phyloP scores from a whole-genome alignment of 176 grass and related monocot species.

The Guadua angustifolia region DNA sequence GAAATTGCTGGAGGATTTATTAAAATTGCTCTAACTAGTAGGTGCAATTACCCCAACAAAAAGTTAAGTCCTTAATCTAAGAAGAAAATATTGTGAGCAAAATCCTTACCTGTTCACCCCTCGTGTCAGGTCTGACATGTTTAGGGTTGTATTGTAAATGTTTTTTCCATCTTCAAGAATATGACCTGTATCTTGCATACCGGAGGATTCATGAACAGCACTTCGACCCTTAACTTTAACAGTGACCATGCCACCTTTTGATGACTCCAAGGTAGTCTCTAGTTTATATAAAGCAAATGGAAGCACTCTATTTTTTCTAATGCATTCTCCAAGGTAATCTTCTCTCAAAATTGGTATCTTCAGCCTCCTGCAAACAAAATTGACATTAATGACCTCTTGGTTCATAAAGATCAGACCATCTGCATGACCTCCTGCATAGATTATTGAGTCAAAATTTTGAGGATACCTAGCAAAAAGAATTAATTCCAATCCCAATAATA shows the following conservation, averaged over 20 bases:
- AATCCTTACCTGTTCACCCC: conserved; percentile 83
- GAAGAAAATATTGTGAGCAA: conserved; percentile 25
- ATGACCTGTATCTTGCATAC: conserved; percentile 91
- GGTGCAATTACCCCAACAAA: conserved; percentile 12
- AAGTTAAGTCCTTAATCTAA: not conserved
- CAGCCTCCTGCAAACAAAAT: conserved; percentile 71
- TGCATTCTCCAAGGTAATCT: conserved; percentile 73
- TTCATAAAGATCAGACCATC: no score
- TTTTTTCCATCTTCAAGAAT: conserved; percentile 90
- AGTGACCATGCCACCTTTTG: conserved; percentile 71
- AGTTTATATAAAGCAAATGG: conserved; percentile 84
- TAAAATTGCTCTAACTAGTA: not conserved
- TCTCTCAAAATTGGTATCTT: conserved; percentile 84
- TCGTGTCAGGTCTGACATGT: conserved; percentile 92
- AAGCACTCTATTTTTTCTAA: conserved; percentile 72
- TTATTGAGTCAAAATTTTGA: no score
- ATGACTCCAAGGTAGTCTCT: conserved; percentile 58
- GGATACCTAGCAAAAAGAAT: no score
- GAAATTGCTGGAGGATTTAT: conserved; percentile 7
- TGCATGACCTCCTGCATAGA: no score
- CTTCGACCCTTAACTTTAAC: conserved; percentile 97
- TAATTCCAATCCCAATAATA: not conserved
- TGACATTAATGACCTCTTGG: no score
- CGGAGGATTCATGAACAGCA: conserved; percentile 93
- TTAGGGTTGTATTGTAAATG: conserved; percentile 95